phyloP scores from a whole-genome alignment of 345 rosid species.

The Melaleuca alternifolia region DNA sequence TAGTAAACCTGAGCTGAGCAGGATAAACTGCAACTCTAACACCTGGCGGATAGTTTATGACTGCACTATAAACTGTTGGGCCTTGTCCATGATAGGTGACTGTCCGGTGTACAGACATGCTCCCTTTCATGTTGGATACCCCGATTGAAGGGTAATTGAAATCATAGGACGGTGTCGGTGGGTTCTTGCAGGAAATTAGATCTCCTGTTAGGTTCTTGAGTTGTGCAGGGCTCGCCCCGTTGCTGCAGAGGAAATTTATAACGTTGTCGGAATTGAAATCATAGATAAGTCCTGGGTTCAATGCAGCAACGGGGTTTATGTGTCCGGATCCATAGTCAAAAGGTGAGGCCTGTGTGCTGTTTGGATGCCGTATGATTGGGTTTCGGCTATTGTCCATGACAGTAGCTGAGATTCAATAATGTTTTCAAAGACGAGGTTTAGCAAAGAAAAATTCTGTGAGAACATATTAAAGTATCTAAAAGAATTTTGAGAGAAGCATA shows the following conservation, averaged over 20 bases:
- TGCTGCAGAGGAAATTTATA: conserved; percentile 37
- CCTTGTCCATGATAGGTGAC: conserved; percentile 35
- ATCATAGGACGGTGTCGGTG: conserved; percentile 9
- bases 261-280: conserved; percentile 20
- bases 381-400: conserved; percentile 17
- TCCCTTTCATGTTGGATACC: conserved; percentile 30
- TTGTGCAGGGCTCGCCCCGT: conserved; percentile 28
- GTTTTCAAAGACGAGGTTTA: background rate
- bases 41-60: conserved; percentile 17
- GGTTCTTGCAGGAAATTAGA: conserved; percentile 16
- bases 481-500: background rate
- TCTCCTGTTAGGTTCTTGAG: conserved; percentile 35
- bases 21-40: conserved; percentile 29
- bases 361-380: conserved; percentile 24
- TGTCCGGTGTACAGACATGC: conserved; percentile 18
- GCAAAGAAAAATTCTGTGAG: background rate
- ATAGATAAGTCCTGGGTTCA: conserved; percentile 34
- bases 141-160: conserved; percentile 45
- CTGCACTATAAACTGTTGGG: conserved; percentile 15
- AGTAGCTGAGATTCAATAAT: conserved; percentile 12
- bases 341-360: conserved; percentile 24
- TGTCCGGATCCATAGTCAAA: conserved; percentile 56
- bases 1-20: conserved; percentile 21
- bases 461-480: background rate
- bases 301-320: conserved; percentile 26